Conservation (phyloP, 208 protist species). For the Trichomonas gallinae region DNA sequence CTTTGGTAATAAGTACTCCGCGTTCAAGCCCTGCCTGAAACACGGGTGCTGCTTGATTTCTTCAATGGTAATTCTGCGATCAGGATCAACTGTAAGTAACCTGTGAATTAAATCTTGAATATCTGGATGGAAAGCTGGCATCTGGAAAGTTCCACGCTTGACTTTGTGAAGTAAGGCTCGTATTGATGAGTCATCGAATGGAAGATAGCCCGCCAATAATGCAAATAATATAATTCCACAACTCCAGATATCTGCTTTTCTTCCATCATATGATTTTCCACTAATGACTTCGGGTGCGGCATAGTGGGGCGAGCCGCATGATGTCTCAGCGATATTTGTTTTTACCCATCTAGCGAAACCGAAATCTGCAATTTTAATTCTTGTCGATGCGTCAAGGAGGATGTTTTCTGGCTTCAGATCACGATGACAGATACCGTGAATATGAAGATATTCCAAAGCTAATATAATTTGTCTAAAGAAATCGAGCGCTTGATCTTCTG, state of each 20-base stretch:
- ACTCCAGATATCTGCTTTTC: background rate
- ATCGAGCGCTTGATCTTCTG: background rate
- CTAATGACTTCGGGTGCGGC: background rate
- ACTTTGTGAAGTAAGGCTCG: background rate
- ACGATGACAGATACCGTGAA: background rate
- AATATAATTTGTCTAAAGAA: background rate
- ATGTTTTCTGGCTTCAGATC: slow-evolving; percentile 4
- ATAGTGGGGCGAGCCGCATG: background rate
- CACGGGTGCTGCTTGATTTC: background rate
- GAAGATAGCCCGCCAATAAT: background rate
- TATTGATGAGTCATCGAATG: background rate
- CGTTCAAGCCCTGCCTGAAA: background rate
- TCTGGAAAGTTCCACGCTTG: background rate
- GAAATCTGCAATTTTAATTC: background rate
- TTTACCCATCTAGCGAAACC: background rate
- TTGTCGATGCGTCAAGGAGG: background rate
- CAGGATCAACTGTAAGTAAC: background rate
- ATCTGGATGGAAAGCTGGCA: background rate
- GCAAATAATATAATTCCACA: background rate
- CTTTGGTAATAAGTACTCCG: background rate
- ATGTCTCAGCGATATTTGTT: background rate
- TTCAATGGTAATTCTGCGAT: background rate
- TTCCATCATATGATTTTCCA: background rate
- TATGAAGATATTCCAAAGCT: background rate
- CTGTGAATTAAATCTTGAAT: slow-evolving; percentile 8